These are phyloP conservation scores for Gyromitra esculenta DNA, from an alignment of 2,329 filamentous ascomycete genomes.

Conservation along the genomic window DNA sequence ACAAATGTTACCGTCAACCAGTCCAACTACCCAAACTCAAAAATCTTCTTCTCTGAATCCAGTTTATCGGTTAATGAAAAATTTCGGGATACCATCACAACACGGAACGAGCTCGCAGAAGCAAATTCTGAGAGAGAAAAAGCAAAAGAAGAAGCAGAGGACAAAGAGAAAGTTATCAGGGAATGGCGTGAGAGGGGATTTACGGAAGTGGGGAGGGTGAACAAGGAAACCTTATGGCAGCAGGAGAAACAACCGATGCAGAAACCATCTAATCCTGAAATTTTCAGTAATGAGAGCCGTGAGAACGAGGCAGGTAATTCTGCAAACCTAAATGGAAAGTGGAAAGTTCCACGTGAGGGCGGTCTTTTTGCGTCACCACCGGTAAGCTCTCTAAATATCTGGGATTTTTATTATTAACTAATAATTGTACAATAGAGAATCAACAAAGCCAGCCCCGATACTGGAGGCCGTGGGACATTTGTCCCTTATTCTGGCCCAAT, in stretches of 20 bases:
- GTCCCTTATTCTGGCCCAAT: background rate
- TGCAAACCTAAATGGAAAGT: background rate
- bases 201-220: constrained; percentile 20
- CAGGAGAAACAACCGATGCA: background rate
- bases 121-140: background rate
- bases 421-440: constrained; percentile 14
- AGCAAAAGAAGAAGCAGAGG: background rate
- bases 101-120: background rate
- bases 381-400: background rate
- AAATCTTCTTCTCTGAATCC: background rate
- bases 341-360: constrained; percentile 13
- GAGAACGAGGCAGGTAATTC: constrained; percentile 2
- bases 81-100: background rate
- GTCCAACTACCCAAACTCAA: background rate
- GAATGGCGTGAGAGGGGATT: constrained; percentile 41
- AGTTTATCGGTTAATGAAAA: background rate
- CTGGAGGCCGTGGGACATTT: background rate
- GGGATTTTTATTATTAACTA: background rate
- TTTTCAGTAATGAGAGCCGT: background rate
- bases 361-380: constrained; percentile 35
- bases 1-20: constrained; percentile 7
- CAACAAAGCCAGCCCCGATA: background rate
- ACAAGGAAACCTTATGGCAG: background rate
- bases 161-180: constrained; percentile 26
- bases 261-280: background rate